A percentile compares a stretch with the other conserved stretches of the same genome.
phyloP scores from a whole-genome alignment of 441 rosid species.

The Francoa sonchifolia region DNA sequence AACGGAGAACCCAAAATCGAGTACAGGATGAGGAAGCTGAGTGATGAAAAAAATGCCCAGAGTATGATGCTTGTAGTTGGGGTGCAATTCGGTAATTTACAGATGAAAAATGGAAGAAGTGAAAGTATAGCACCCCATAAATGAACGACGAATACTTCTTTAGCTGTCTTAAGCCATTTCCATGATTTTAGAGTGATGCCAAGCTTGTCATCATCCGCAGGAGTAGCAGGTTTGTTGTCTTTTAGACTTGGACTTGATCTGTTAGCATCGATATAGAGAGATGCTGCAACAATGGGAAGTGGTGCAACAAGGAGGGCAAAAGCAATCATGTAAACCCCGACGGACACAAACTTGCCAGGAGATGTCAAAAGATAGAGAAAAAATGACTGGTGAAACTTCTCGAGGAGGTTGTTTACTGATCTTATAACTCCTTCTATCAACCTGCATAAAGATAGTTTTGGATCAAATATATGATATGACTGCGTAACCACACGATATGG shows the following conservation, averaged over 20 bases:
- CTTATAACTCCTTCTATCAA: constrained; percentile 83
- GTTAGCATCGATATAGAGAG: constrained; percentile 53
- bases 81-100: constrained; percentile 40
- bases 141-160: constrained; percentile 53
- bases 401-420: constrained; percentile 86
- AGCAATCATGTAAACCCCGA: constrained; percentile 90
- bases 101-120: constrained; percentile 56
- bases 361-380: constrained; percentile 75
- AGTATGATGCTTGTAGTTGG: constrained; percentile 33
- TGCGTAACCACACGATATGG: no score
- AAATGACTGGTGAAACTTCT: constrained; percentile 93
- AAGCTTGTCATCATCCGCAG: constrained; percentile 12
- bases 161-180: constrained; percentile 66
- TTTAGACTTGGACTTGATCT: constrained; percentile 19
- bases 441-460: constrained; percentile 47
- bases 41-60: constrained; percentile 44
- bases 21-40: constrained; percentile 33
- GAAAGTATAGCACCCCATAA: constrained; percentile 50
- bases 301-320: constrained; percentile 87
- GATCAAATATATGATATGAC: no score
- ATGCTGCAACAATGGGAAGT: constrained; percentile 77
- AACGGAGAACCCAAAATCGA: constrained; percentile 32
- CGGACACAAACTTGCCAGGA: constrained; percentile 76
- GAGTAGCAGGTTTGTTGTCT: constrained; percentile 11
- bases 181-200: constrained; percentile 30